Percentiles rank a stretch among this genome's conserved stretches.
Evolutionary conservation across 352 stramenopile genomes (phyloP).

Genomic region (Phytophthora pini): DNA sequence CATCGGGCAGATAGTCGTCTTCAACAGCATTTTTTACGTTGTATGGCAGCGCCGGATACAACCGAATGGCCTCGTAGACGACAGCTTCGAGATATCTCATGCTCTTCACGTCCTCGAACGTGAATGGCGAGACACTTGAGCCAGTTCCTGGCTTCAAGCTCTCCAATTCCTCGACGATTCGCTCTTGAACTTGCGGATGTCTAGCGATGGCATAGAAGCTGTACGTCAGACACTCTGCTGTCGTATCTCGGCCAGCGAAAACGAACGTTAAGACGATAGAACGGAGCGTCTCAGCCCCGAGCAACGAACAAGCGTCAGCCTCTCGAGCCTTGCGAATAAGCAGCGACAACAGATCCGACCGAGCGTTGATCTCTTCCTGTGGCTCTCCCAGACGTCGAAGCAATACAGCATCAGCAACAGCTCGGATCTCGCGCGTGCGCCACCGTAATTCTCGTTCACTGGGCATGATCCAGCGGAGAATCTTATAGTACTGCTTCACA

Average conservation of each 20-base stretch:
- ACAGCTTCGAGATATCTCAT: slow-evolving; percentile 78
- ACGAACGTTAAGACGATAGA: slow-evolving; percentile 84
- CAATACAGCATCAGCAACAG: slow-evolving; percentile 60
- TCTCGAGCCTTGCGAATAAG: slow-evolving; percentile 65
- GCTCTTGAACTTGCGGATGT: slow-evolving; percentile 59
- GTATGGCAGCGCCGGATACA: slow-evolving; percentile 81
- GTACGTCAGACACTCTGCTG: slow-evolving; percentile 76
- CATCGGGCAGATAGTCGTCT: slow-evolving; percentile 74
- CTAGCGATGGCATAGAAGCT: slow-evolving; percentile 74
- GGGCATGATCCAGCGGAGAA: slow-evolving; percentile 63
- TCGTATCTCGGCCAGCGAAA: slow-evolving; percentile 88
- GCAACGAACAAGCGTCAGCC: slow-evolving; percentile 30
- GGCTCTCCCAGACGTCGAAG: slow-evolving; percentile 44
- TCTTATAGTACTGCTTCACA: slow-evolving; percentile 73
- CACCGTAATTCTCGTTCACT: slow-evolving; percentile 54
- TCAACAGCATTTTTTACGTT: slow-evolving; percentile 73
- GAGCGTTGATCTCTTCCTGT: slow-evolving; percentile 29
- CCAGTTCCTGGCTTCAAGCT: background rate
- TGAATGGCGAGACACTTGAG: slow-evolving; percentile 21
- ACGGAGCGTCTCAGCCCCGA: slow-evolving; percentile 43
- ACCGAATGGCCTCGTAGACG: slow-evolving; percentile 68
- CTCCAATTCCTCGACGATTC: slow-evolving; percentile 65
- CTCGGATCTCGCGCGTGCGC: slow-evolving; percentile 32
- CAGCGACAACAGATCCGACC: slow-evolving; percentile 58
- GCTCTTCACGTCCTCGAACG: slow-evolving; percentile 63